Percentiles rank a stretch among this genome's conserved stretches.
phyloP scores from a whole-genome alignment of 495 filamentous ascomycete species.

The Usnea hakonensis region DNA sequence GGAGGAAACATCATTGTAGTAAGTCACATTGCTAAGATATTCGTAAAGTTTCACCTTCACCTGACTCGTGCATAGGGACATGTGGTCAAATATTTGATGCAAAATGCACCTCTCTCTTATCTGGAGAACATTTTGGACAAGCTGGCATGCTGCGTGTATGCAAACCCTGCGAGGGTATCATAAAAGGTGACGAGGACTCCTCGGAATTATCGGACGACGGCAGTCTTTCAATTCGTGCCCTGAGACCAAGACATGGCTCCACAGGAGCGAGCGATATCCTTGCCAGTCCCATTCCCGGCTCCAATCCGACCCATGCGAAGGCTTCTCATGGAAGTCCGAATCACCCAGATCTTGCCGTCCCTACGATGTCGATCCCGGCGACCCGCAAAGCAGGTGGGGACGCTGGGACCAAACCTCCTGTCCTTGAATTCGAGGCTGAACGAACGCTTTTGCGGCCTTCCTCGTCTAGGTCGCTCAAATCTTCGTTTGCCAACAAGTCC shows the following conservation, averaged over 20 bases:
- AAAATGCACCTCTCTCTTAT: constrained; percentile 85
- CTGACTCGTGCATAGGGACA: constrained; percentile 29
- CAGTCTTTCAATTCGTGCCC: constrained; percentile 17
- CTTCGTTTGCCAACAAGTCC: constrained; percentile 57
- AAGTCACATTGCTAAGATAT: constrained; percentile 29
- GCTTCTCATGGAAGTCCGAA: constrained; percentile 27
- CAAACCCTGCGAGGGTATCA: constrained; percentile 88
- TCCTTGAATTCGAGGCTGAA: constrained; percentile 83
- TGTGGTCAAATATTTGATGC: constrained; percentile 97
- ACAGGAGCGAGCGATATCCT: constrained; percentile 29
- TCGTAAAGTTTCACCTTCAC: neutral
- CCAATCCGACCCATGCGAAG: constrained; percentile 22
- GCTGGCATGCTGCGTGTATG: constrained; percentile 81
- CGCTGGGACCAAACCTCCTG: constrained; percentile 70
- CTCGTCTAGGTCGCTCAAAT: constrained; percentile 88
- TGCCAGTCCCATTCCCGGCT: constrained; percentile 43
- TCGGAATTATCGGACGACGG: constrained; percentile 68
- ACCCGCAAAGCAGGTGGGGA: constrained; percentile 76
- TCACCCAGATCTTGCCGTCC: constrained; percentile 26
- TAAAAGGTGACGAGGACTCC: constrained; percentile 82
- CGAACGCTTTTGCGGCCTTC: constrained; percentile 68
- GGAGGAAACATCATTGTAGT: constrained; percentile 94
- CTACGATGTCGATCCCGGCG: constrained; percentile 79
- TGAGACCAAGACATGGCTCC: constrained; percentile 28
- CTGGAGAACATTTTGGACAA: constrained; percentile 81